phyloP scores from a whole-genome alignment of 2,329 filamentous ascomycete species.

The Arthroderma sp. region DNA sequence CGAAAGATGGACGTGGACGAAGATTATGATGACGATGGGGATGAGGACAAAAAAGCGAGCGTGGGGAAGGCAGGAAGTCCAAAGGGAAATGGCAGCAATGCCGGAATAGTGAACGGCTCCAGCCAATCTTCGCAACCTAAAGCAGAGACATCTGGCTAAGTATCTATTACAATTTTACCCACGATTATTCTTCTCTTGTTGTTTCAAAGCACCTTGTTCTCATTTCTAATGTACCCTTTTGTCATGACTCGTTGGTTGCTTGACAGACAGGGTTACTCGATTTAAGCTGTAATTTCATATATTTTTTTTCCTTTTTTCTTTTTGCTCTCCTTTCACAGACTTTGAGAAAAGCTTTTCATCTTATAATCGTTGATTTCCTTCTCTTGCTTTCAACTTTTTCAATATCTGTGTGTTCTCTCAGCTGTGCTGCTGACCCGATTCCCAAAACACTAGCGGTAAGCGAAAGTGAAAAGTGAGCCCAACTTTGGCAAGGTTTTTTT shows the following conservation, averaged over 20 bases:
- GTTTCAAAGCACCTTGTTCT: not conserved
- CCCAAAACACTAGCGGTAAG: too few species aligned
- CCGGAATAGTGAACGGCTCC: conserved; percentile 3
- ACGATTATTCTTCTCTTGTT: not conserved
- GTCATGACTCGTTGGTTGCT: too few species aligned
- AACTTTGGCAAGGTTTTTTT: too few species aligned
- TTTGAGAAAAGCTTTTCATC: too few species aligned
- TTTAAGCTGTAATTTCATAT: too few species aligned
- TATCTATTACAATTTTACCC: conserved; percentile 1
- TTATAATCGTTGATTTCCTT: too few species aligned
- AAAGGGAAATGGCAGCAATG: conserved; percentile 1
- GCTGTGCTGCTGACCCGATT: too few species aligned
- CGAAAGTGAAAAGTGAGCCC: too few species aligned
- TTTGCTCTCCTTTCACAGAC: not conserved
- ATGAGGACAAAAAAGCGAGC: conserved; percentile 55
- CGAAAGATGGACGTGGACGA: conserved; percentile 96
- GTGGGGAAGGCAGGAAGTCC: conserved; percentile 21
- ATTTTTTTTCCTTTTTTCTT: not conserved
- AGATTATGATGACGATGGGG: conserved; percentile 88
- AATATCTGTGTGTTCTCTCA: too few species aligned
- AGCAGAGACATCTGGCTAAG: conserved; percentile 1
- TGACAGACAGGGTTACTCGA: too few species aligned
- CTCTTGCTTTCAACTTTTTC: too few species aligned
- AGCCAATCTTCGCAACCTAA: conserved; percentile 5
- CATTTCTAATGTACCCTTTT: too few species aligned